These are phyloP conservation scores for Agastache rugosa DNA, from an alignment of 257 asterid genomes.

Conservation along the genomic window DNA sequence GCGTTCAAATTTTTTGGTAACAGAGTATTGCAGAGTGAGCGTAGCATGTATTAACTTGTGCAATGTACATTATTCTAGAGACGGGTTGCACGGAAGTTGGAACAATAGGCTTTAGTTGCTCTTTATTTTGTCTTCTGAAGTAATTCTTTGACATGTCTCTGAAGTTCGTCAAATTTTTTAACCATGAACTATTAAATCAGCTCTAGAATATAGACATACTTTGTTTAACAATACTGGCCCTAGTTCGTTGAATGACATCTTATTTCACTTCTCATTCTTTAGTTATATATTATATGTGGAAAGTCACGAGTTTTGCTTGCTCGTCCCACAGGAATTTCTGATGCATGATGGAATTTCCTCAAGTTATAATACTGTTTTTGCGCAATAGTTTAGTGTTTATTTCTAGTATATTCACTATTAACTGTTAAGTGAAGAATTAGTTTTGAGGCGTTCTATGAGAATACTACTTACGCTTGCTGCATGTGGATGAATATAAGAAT, in stretches of 20 bases:
- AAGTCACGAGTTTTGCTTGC: not conserved
- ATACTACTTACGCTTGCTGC: constrained; percentile 28
- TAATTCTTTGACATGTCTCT: not conserved
- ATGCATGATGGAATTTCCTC: constrained; percentile 11
- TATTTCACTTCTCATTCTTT: not conserved
- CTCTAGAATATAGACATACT: not conserved
- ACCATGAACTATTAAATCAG: not conserved
- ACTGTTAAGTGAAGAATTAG: not conserved
- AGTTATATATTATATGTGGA: not conserved
- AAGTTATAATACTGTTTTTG: constrained; percentile 2
- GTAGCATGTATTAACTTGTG: not conserved
- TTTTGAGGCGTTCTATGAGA: constrained; percentile 19
- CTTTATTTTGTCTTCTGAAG: not conserved
- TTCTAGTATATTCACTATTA: not conserved
- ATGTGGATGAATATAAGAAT: constrained; percentile 11
- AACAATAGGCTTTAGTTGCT: not conserved
- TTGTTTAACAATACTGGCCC: constrained; percentile 1
- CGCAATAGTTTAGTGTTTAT: constrained; percentile 2
- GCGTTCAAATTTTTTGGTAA: not conserved
- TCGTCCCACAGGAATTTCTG: not conserved
- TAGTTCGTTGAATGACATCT: not conserved
- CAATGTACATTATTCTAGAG: not conserved
- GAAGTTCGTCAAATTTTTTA: not conserved
- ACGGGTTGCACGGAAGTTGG: not conserved
- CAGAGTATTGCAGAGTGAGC: constrained; percentile 16